Conservation (phyloP, 352 stramenopile genomes). For the Globisporangium yorkense region DNA sequence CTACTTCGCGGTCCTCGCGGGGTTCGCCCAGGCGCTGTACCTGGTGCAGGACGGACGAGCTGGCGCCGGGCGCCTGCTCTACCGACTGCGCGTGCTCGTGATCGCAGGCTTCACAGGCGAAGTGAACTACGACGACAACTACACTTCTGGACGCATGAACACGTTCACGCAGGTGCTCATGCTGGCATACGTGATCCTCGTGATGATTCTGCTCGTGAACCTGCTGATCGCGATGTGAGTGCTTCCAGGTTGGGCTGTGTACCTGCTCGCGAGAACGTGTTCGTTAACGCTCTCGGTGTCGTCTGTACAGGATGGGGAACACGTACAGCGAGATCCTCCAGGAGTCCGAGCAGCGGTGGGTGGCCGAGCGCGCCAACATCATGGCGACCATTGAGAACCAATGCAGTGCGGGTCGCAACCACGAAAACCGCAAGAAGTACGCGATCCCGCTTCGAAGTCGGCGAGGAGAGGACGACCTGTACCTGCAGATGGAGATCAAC, state of each 20-base stretch:
- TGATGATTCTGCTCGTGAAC: conserved; percentile 64
- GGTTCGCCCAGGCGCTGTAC: conserved; percentile 52
- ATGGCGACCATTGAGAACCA: conserved; percentile 59
- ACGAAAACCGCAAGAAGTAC: conserved; percentile 29
- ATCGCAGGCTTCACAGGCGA: conserved; percentile 55
- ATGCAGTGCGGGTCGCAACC: conserved; percentile 25
- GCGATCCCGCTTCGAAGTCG: conserved; percentile 34
- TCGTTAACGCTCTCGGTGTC: neutral
- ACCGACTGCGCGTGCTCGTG: conserved; percentile 42
- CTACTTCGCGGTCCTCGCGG: conserved; percentile 45
- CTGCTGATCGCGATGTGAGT: conserved; percentile 59
- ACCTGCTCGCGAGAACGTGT: neutral
- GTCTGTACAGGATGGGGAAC: conserved; percentile 46
- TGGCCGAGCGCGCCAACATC: conserved; percentile 60
- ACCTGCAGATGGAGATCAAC: conserved; percentile 43
- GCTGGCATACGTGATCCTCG: conserved; percentile 53
- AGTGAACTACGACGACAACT: conserved; percentile 60
- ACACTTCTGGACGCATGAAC: conserved; percentile 37
- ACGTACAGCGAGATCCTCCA: conserved; percentile 56
- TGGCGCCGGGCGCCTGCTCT: conserved; percentile 21
- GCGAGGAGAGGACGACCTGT: conserved; percentile 29
- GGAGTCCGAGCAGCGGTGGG: conserved; percentile 52
- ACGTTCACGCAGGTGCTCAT: conserved; percentile 43
- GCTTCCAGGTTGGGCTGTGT: neutral
- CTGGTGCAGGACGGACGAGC: conserved; percentile 39